Base-by-base conservation (phyloP, 169 alveolate species). In the Plasmodium cynomolgi region DNA sequence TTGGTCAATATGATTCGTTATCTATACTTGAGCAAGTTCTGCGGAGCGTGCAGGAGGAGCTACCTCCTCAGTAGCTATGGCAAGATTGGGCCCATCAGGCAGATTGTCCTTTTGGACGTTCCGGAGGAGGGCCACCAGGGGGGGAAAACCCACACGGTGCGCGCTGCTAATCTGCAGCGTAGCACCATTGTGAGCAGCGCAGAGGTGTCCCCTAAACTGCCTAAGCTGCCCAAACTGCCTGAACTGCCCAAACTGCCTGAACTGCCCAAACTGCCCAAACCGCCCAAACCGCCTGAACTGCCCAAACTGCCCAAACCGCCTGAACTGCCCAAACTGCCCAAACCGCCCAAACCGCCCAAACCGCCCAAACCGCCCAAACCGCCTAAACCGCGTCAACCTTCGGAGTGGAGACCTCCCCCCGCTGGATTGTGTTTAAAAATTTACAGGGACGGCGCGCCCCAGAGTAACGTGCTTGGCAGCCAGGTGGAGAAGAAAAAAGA, bases 41-140 rank as follows among this genome's bases (percentile, higher is more conserved):
- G 94, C 50, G n/a, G 13, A 23, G 23, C n/a, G 11, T 90, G 94
- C 58, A 80, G 41, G 31, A 58, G 54, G 44, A 71, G 50, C 23
- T 81, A 80, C 73, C 31, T 90, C 34, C 77, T 90, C 54, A 80
- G 83, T 81, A 90, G 91, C 47, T 90, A 90, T 90, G 94, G 94
- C 20, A 90, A 90, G 54, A 15, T 90, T 37, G 72, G 47, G 1
- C 54, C 39, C 8, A 81, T 90, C 11, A 37, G 54, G 37, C 17
- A 90, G 33, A 80, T 90, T 26, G 34, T 68, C 73, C 84, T 90
- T 58, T 68, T 81, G 54, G 72, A 58, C 58, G 23, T 1, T 37
- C 47, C 23, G 39, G 73, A 71, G 17, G 26, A 13, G 8, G 8
- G 3, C 7, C 34, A 1, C 31, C 82, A 84, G 9, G 39, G 31